phyloP scores from a whole-genome alignment of 352 stramenopile species.

The Phytopythium sindhum region DNA sequence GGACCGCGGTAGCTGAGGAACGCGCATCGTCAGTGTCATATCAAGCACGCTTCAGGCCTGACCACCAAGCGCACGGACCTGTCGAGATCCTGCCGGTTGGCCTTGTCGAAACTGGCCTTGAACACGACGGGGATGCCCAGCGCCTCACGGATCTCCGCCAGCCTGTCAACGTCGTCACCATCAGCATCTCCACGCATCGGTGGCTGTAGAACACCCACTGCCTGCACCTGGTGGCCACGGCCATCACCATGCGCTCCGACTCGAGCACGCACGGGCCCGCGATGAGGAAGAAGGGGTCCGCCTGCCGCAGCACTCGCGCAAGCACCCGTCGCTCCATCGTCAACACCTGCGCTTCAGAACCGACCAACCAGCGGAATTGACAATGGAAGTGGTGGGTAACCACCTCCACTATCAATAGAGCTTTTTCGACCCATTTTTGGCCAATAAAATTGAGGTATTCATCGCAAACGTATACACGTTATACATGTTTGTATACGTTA shows the following conservation, averaged over 20 bases:
- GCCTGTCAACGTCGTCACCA: conserved; percentile 21
- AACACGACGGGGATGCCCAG: conserved; percentile 82
- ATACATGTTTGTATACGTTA: too few species aligned
- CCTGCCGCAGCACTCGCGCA: conserved; percentile 46
- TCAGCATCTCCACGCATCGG: not conserved
- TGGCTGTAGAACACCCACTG: not conserved
- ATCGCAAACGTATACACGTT: too few species aligned
- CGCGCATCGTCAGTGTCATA: not conserved
- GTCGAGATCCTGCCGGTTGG: conserved; percentile 78
- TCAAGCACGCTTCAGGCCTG: not conserved
- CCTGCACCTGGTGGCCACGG: conserved; percentile 59
- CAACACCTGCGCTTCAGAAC: not conserved
- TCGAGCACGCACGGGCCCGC: conserved; percentile 80
- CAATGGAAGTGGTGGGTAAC: too few species aligned
- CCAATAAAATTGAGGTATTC: too few species aligned
- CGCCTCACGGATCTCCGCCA: conserved; percentile 44
- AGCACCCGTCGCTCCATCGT: conserved; percentile 47
- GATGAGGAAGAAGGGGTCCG: conserved; percentile 83
- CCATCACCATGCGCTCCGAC: conserved; percentile 61
- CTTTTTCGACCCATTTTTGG: too few species aligned
- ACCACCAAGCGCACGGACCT: conserved; percentile 17
- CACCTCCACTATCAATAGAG: too few species aligned
- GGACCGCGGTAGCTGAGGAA: conserved; percentile 67
- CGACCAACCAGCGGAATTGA: too few species aligned
- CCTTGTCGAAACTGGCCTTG: conserved; percentile 90